Conservation (phyloP, 352 stramenopile genomes). For the Achlya hypogyna region DNA sequence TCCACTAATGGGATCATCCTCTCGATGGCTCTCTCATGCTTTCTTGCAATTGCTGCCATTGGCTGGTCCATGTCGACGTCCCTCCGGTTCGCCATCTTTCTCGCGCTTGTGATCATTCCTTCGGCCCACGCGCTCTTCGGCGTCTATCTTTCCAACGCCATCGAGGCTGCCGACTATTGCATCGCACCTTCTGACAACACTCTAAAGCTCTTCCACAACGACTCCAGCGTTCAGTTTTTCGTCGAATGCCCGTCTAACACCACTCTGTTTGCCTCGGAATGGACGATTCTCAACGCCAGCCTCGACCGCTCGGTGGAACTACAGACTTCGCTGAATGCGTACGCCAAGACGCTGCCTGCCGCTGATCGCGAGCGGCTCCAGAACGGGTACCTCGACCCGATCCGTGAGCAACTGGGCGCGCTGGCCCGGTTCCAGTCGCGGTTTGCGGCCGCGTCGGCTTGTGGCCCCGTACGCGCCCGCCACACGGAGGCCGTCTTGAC, state of each 20-base stretch:
- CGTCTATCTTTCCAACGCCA: constrained; percentile 65
- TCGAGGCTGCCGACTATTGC: constrained; percentile 76
- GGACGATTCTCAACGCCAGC: background rate
- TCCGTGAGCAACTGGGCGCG: constrained; percentile 35
- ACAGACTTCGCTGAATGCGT: constrained; percentile 24
- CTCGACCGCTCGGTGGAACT: background rate
- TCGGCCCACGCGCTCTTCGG: constrained; percentile 74
- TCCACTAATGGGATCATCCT: constrained; percentile 75
- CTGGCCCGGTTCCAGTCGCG: constrained; percentile 25
- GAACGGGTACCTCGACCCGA: constrained; percentile 61
- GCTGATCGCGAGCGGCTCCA: constrained; percentile 51
- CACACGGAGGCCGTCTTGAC: constrained; percentile 40
- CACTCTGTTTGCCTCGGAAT: constrained; percentile 19
- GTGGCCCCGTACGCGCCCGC: constrained; percentile 32
- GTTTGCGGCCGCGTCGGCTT: constrained; percentile 45
- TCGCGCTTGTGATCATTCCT: constrained; percentile 65
- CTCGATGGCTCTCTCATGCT: constrained; percentile 54
- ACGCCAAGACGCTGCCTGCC: constrained; percentile 36
- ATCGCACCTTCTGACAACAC: constrained; percentile 59
- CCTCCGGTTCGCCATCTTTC: constrained; percentile 59
- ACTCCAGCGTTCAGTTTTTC: constrained; percentile 47
- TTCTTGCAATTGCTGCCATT: constrained; percentile 70
- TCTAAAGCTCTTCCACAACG: constrained; percentile 40
- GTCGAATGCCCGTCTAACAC: constrained; percentile 47
- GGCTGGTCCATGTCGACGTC: constrained; percentile 72